Conservation (phyloP, 2,329 filamentous ascomycete genomes). For the Anisogramma anomala region DNA sequence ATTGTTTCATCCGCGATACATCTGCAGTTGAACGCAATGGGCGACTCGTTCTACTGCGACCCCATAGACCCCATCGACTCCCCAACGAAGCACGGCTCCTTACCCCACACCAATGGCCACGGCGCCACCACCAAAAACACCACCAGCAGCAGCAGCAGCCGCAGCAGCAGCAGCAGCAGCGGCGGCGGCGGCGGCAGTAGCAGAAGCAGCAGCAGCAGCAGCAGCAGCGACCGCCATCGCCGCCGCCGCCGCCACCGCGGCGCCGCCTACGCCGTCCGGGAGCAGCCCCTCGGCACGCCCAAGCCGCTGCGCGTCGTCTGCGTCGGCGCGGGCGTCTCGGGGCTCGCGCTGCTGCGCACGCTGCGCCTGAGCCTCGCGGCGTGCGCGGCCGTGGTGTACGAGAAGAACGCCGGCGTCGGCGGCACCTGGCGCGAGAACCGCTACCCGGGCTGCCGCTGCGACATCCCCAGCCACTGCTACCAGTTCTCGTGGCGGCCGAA, state of each 20-base stretch:
- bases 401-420: constrained; percentile 43
- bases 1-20: not conserved
- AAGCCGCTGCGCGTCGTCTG: constrained; percentile 32
- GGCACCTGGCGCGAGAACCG: constrained; percentile 49
- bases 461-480: constrained; percentile 49
- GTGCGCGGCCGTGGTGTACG: constrained; percentile 39
- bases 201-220: no score
- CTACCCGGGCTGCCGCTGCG: constrained; percentile 46
- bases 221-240: no score
- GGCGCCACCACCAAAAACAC: not conserved
- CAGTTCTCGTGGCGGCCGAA: constrained; percentile 52
- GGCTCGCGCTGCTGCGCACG: constrained; percentile 34
- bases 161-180: no score
- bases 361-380: constrained; percentile 30
- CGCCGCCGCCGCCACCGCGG: not conserved
- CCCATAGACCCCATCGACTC: not conserved
- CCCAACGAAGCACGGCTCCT: constrained; percentile 3
- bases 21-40: not conserved
- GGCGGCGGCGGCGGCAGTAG: no score
- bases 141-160: no score
- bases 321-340: constrained; percentile 34
- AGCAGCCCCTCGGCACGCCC: constrained; percentile 27
- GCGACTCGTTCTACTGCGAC: not conserved
- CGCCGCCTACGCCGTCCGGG: constrained; percentile 24
- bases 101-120: constrained; percentile 13